These are phyloP conservation scores for Cryptococcus sp. DNA, from an alignment of 1,284 basidiomycete genomes.

Conservation along the genomic window DNA sequence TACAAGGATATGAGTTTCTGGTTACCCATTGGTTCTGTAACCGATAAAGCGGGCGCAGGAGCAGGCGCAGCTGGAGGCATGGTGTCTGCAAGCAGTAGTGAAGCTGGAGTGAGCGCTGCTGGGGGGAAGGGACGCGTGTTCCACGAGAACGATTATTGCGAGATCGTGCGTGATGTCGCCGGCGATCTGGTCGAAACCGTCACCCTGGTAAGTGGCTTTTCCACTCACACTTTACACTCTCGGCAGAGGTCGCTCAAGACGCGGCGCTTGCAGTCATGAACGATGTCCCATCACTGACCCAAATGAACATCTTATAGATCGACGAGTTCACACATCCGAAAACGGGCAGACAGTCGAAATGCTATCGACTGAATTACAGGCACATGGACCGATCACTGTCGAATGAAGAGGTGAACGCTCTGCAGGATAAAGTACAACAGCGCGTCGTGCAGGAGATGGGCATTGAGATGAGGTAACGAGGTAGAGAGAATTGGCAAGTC, in stretches of 20 bases:
- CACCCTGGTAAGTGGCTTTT: constrained; percentile 62
- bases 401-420: constrained; percentile 82
- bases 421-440: constrained; percentile 62
- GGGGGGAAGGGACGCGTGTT: constrained; percentile 51
- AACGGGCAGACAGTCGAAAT: constrained; percentile 74
- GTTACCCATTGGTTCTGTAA: constrained; percentile 58
- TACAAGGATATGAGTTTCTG: constrained; percentile 93
- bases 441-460: constrained; percentile 54
- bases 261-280: background rate
- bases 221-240: background rate
- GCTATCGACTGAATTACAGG: constrained; percentile 91
- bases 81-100: constrained; percentile 2
- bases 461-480: constrained; percentile 53
- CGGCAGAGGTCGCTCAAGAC: background rate
- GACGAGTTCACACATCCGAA: constrained; percentile 92
- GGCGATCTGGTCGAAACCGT: constrained; percentile 93
- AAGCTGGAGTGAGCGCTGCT: constrained; percentile 1
- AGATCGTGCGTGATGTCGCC: constrained; percentile 86
- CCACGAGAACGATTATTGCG: constrained; percentile 97
- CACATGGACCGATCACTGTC: constrained; percentile 95
- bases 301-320: constrained; percentile 60
- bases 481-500: too few species aligned
- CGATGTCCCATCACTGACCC: background rate
- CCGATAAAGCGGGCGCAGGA: constrained; percentile 20
- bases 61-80: constrained; percentile 10